Evolutionary conservation across 2,329 filamentous ascomycete species (phyloP).

Genomic region (Teratosphaeria destructans): DNA sequence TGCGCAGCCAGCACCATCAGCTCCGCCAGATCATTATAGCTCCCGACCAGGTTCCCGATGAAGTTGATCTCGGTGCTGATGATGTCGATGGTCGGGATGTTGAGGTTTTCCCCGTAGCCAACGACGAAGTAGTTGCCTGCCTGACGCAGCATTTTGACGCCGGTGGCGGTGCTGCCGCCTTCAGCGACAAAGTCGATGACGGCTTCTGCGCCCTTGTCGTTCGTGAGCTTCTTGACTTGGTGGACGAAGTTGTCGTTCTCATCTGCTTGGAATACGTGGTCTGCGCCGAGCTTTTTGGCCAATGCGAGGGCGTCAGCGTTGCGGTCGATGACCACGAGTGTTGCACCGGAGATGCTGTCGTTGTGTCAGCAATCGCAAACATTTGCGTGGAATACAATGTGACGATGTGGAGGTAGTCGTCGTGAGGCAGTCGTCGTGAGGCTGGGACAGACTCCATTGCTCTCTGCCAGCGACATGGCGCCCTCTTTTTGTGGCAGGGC

Average conservation of each 20-base stretch:
- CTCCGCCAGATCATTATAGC: slow-evolving; percentile 16
- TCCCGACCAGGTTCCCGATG: slow-evolving; percentile 15
- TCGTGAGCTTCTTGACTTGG: slow-evolving; percentile 14
- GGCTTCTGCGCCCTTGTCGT: slow-evolving; percentile 15
- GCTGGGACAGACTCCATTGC: too few relatives aligned
- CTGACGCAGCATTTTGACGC: slow-evolving; percentile 16
- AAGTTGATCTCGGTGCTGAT: slow-evolving; percentile 20
- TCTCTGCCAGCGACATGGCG: too few relatives aligned
- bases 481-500: too few relatives aligned
- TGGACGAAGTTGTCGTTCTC: slow-evolving; percentile 15
- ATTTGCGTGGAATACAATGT: neutral
- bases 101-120: slow-evolving; percentile 16
- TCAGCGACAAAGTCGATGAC: slow-evolving; percentile 19
- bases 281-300: slow-evolving; percentile 17
- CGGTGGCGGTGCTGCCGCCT: slow-evolving; percentile 14
- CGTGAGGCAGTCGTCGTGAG: too few relatives aligned
- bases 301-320: slow-evolving; percentile 14
- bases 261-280: slow-evolving; percentile 11
- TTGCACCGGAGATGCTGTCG: slow-evolving; percentile 12
- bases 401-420: too few relatives aligned
- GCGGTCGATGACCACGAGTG: slow-evolving; percentile 15
- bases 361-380: neutral
- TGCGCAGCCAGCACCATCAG: slow-evolving; percentile 17
- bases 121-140: slow-evolving; percentile 20
- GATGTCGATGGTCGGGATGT: slow-evolving; percentile 15